Percentiles rank a stretch among this genome's conserved stretches.
phyloP scores from a whole-genome alignment of 371 early-diverging fungal genomes.

The Batkoa obscura region DNA sequence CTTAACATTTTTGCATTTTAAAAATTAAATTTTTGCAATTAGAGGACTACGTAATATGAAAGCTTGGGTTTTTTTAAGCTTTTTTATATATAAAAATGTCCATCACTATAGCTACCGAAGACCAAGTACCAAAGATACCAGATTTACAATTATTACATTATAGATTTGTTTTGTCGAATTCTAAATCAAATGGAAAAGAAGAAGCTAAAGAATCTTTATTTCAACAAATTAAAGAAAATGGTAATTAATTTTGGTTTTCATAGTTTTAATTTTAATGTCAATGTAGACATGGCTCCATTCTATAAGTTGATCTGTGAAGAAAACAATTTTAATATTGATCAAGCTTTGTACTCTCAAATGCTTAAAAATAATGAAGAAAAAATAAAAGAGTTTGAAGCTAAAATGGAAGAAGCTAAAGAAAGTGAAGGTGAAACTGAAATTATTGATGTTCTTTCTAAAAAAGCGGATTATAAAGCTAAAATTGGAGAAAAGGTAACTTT shows the following conservation, averaged over 20 bases:
- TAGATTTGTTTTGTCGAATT: too few species aligned
- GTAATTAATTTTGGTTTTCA: constrained; percentile 19
- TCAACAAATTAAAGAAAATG: constrained; percentile 42
- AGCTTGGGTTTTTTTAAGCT: too few species aligned
- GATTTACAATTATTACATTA: too few species aligned
- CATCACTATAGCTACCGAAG: too few species aligned
- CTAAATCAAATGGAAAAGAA: too few species aligned
- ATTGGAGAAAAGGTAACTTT: constrained; percentile 80
- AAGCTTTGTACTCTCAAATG: constrained; percentile 26
- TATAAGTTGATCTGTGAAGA: constrained; percentile 44
- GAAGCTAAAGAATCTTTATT: constrained; percentile 37
- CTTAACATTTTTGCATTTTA: too few species aligned
- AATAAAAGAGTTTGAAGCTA: constrained; percentile 57
- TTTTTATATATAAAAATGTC: too few species aligned
- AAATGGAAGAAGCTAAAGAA: constrained; percentile 69
- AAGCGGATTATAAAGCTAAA: constrained; percentile 75
- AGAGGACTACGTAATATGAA: too few species aligned
- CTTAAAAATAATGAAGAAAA: constrained; percentile 47
- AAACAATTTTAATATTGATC: constrained; percentile 32
- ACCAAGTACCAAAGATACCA: too few species aligned
- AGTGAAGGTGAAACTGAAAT: constrained; percentile 90
- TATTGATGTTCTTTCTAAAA: constrained; percentile 73
- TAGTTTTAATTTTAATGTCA: not conserved
- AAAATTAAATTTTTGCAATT: too few species aligned
- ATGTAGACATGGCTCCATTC: constrained; percentile 70